Conservation (phyloP, 2,329 filamentous ascomycete genomes). For the Penicillium sclerotiorum region DNA sequence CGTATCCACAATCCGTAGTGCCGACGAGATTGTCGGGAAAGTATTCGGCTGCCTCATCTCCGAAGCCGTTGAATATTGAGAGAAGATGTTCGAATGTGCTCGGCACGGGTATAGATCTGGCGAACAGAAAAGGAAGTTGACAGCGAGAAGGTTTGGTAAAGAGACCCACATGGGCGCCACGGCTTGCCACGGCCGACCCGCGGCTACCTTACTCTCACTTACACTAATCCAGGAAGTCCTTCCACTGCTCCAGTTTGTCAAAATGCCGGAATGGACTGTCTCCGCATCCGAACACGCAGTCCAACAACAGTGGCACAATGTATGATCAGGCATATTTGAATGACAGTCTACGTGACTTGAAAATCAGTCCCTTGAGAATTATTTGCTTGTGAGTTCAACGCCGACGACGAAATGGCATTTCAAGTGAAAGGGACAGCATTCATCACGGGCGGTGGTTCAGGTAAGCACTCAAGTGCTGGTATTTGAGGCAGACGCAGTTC, state of each 20-base stretch:
- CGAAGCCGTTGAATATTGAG: not conserved
- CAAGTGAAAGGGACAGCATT: slow-evolving; percentile 30
- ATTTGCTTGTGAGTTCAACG: not conserved
- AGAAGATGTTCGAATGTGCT: not conserved
- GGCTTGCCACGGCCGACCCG: not conserved
- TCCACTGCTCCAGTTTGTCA: not conserved
- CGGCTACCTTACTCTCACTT: not conserved
- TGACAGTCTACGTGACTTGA: not conserved
- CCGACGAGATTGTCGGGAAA: not conserved
- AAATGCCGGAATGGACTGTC: not conserved
- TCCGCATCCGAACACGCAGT: not conserved
- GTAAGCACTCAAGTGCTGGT: slow-evolving; percentile 11
- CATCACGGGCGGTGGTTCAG: slow-evolving; percentile 29
- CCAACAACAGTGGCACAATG: too few species aligned
- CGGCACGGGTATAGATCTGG: slow-evolving; percentile 4
- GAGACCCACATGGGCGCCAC: not conserved
- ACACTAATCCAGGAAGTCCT: not conserved
- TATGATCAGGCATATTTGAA: too few species aligned
- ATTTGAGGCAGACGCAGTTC: not conserved
- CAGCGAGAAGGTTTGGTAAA: slow-evolving; percentile 13
- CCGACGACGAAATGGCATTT: slow-evolving; percentile 17
- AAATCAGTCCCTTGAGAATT: not conserved
- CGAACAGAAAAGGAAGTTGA: slow-evolving; percentile 10
- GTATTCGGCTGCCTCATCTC: not conserved
- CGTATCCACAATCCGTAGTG: not conserved